Base-by-base conservation (phyloP, 495 filamentous ascomycete genomes). In the Darksidea phi region DNA sequence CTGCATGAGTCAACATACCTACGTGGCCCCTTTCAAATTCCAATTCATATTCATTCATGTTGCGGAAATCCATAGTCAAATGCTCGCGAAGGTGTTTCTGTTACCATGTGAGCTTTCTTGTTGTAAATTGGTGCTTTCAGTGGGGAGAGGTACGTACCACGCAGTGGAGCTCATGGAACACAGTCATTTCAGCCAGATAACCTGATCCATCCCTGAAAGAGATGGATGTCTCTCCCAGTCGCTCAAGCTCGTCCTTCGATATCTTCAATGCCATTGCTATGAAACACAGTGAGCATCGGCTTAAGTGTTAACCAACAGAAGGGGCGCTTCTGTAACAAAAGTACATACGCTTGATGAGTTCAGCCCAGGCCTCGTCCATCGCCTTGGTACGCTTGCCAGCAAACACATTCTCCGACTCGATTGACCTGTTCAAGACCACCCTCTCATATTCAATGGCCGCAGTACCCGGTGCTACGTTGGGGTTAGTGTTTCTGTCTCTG, bases 81-180 rank as follows among this genome's bases (percentile, higher is more conserved):
- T 32, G 28, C 20, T 25, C 20, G 21, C 48, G 48, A 51, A 51
- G n/a, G 26, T 25, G 48, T 28, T 51, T 51, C 48, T 51, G 8
- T 28, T 32, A 32, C 28, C 28, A 32, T 32, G 28, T 32, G 28
- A 32, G 28, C 10, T 32, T 32, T 32, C 28, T 32, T 32, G 28
- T 32, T 32, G 28, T 32, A 32, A 32, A 32, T 32, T 32, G 28
- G 28, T 32, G 28, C 28, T 32, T 10, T 32, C 28, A 32, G 28
- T 32, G 28, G 28, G 28, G 28, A 32, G 3, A 32, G n/a, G 11
- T 12, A 47, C 54, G 23, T 47, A 57, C 54, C 18, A 57, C 45
- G 20, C 54, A 57, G 24, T 57, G 37, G 12, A 57, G 54, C 45
- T 57, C 54, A 26, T 57, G 54, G 25, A 18, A 57, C 18, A 46